Evolutionary conservation across 1,139 yeast species (phyloP), one percentile per base, ranked within the genome.

Genomic region (Pichia sp.): DNA sequence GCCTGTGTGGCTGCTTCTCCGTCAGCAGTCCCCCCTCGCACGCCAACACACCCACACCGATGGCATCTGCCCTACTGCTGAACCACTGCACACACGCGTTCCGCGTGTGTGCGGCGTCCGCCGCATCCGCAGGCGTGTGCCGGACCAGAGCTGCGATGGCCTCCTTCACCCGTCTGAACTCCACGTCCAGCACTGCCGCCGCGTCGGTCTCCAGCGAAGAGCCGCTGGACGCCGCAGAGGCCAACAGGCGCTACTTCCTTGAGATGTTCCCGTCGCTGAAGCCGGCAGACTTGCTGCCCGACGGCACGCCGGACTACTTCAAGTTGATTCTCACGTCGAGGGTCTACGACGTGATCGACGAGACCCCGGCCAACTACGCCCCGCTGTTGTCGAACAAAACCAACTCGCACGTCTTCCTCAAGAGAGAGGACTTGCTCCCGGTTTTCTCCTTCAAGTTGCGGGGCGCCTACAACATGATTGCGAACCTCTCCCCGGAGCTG

Each of bases 391-490:
- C 95, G 1, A 85, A 85, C 53, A 84, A 83, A 65, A 76, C 84
- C 26, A 87, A 87, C 50, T 77, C 96, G 45, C 85, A 85, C 49
- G 84, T 95, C 15, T 77, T 79, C 59, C 75, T 93, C 62, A 93
- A 93, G 67, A 79, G 99, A 62, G 99, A 93, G 69, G 99, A 95
- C 66, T 76, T 90, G 49, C 79, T 90, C 54, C 98, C 99, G 0
- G 99, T 95, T 11, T 93, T 93, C 71, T 87, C 96, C 43, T 93
- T 93, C 80, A 93, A 93, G 73, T 78, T 93, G 59, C 84, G 99
- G 69, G 99, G 99, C 57, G 99, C 99, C 29, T 90, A 92, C 72
- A 93, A 93, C 70, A 90, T 90, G 96, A 87, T 93, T 66, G 95
- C 98, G 43, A 88, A 92, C 64, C 73, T 93, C 55, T 84, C 88